Evolutionary conservation across 495 filamentous ascomycete genomes (phyloP), one percentile per base, ranked within the genome.

Genomic region (Neurospora cerealis): DNA sequence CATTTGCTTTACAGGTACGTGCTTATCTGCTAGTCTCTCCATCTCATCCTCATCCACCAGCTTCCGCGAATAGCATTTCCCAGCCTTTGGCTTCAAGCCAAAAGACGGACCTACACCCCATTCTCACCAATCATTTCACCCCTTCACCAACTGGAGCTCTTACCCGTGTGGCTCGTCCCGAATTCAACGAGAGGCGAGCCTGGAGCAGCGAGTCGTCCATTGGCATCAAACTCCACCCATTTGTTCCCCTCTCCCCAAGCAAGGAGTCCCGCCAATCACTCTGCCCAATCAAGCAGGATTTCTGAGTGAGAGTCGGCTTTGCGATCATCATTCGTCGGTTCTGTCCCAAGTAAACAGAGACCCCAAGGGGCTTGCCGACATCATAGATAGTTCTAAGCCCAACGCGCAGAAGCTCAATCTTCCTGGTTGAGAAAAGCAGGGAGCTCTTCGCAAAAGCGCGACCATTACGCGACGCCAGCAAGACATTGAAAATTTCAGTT

Each of bases 111-210:
- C 70, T 36, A 74, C 74, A 62, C 72, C 60, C n/a, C 69, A 75
- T 69, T 81, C 76, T 80, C 80, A 78, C 79, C 80, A 80, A 81
- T 82, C 79, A 82, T 82, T 79, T 80, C 74, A 80, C 79, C 79
- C 70, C 77, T 77, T 73, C 73, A n/a, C 71, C 44, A 74, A 75
- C 78, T 74, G 72, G 80, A 78, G 79, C 80, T 80, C 54, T 66
- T 66, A 34, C 54, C 54, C 28, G 80, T 81, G 80, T 82, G 80
- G 80, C 80, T 74, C 80, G 76, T 69, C 40, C 48, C 54, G 54
- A 66, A 66, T 8, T 66, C 54, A 28, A 66, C 54, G 15, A 66
- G 54, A 66, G 54, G 32, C 54, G 54, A 66, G 54, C 28, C 54
- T 28, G 54, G 54, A 66, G 54, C 54, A 76, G 74, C 79, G 75